A percentile compares a stretch with the other conserved stretches of the same genome.
These are phyloP conservation scores for Metschnikowia henanensis DNA, from an alignment of 805 yeast species.

Conservation along the genomic window DNA sequence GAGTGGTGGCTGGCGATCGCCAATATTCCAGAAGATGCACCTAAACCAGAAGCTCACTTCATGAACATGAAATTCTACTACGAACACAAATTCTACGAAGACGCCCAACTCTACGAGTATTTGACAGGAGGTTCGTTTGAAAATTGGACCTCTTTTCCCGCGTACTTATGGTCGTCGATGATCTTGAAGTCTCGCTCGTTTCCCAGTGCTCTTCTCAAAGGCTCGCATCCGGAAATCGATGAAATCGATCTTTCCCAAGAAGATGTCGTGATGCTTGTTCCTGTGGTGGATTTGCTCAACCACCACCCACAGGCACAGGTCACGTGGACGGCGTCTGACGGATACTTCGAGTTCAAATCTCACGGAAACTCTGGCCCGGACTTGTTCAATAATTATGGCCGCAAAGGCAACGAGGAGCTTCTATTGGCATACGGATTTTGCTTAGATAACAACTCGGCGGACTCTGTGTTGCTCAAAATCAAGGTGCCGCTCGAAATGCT, in stretches of 20 bases:
- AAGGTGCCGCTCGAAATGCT: slow-evolving; percentile 44
- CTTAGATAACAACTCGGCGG: slow-evolving; percentile 55
- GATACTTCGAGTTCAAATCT: slow-evolving; percentile 42
- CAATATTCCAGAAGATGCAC: slow-evolving; percentile 28
- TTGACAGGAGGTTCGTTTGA: slow-evolving; percentile 20
- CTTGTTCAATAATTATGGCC: slow-evolving; percentile 80
- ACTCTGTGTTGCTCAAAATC: slow-evolving; percentile 58
- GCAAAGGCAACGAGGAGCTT: slow-evolving; percentile 83
- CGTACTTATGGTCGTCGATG: slow-evolving; percentile 73
- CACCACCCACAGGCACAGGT: slow-evolving; percentile 65
- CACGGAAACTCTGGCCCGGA: slow-evolving; percentile 32
- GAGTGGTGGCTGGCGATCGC: slow-evolving; percentile 58
- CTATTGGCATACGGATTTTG: slow-evolving; percentile 83
- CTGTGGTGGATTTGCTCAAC: slow-evolving; percentile 77
- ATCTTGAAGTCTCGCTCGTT: slow-evolving; percentile 79
- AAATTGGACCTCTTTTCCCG: slow-evolving; percentile 64
- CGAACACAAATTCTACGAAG: slow-evolving; percentile 40
- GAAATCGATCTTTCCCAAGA: slow-evolving; percentile 20
- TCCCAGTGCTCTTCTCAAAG: slow-evolving; percentile 62
- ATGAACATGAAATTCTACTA: slow-evolving; percentile 44
- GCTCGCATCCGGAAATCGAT: slow-evolving; percentile 25
- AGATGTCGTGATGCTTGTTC: slow-evolving; percentile 68
- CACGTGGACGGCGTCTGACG: slow-evolving; percentile 50
- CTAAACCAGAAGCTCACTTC: slow-evolving; percentile 35
- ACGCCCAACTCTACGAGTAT: slow-evolving; percentile 34